phyloP scores from a whole-genome alignment of 257 asterid genomes.

The Buddleja alternifolia region DNA sequence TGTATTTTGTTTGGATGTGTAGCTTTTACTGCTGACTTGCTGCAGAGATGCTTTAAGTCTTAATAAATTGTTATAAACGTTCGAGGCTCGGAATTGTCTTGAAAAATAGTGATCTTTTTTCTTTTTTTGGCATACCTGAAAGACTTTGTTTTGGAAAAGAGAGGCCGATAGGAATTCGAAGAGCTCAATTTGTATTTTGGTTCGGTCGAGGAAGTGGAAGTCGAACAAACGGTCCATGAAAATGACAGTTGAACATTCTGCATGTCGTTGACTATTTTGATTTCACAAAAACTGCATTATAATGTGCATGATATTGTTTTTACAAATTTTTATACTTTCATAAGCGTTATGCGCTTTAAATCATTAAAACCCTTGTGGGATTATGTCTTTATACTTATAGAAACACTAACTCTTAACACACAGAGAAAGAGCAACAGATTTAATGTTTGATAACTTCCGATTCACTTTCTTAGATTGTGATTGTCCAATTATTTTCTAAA shows the following conservation, averaged over 20 bases:
- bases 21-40: no score
- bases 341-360: background rate
- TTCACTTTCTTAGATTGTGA: background rate
- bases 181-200: no score
- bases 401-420: background rate
- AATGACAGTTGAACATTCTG: conserved; percentile 2
- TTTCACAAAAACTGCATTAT: background rate
- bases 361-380: background rate
- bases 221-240: background rate
- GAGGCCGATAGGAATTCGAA: no score
- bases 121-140: no score
- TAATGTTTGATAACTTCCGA: background rate
- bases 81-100: no score
- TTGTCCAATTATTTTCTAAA: background rate
- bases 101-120: no score
- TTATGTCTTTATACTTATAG: background rate
- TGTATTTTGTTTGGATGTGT: no score
- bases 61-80: no score
- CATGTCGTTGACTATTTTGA: background rate
- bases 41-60: no score
- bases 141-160: no score
- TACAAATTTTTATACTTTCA: background rate
- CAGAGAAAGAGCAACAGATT: background rate
- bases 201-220: no score
- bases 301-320: background rate